A percentile compares a stretch with the other conserved stretches of the same genome.
phyloP scores from a whole-genome alignment of 2,329 filamentous ascomycete species.

The Canariomyces notabilis region DNA sequence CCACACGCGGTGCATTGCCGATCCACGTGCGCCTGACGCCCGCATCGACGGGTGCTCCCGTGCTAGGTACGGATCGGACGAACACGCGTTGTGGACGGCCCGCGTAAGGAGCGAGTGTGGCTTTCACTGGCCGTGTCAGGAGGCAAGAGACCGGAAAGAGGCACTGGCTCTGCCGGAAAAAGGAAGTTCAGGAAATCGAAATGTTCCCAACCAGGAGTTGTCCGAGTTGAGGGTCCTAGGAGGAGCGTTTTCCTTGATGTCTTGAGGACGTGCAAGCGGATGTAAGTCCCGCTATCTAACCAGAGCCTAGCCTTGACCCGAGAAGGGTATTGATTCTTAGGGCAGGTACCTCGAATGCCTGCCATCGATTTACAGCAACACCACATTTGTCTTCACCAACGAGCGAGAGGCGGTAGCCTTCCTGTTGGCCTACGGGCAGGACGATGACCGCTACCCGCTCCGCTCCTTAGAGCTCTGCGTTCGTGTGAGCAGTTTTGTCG shows the following conservation, averaged over 20 bases:
- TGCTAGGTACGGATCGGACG: background rate
- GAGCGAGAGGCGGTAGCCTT: slow-evolving; percentile 23
- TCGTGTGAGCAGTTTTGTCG: slow-evolving; percentile 22
- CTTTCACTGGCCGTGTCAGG: slow-evolving; percentile 24
- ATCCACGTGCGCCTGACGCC: slow-evolving; percentile 7
- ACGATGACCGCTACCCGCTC: slow-evolving; percentile 11
- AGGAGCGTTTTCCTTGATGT: slow-evolving; percentile 14
- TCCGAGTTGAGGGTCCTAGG: background rate
- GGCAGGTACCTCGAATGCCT: slow-evolving; percentile 28
- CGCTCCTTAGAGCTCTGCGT: slow-evolving; percentile 28
- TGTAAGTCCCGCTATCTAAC: slow-evolving; percentile 21
- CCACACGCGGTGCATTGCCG: slow-evolving; percentile 20
- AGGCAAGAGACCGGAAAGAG: background rate
- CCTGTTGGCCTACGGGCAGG: slow-evolving; percentile 19
- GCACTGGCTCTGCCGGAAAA: background rate
- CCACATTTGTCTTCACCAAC: slow-evolving; percentile 30
- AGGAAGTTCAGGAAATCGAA: too few relatives aligned
- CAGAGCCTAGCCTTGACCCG: background rate
- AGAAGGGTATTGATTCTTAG: background rate
- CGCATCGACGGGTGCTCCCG: slow-evolving; percentile 9
- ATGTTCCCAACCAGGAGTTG: too few relatives aligned
- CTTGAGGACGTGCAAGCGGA: slow-evolving; percentile 26
- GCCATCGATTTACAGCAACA: slow-evolving; percentile 21
- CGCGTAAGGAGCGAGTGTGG: slow-evolving; percentile 23
- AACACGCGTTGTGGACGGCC: slow-evolving; percentile 11